phyloP scores from a whole-genome alignment of 2,329 filamentous ascomycete genomes.

The Ascochyta fabae region DNA sequence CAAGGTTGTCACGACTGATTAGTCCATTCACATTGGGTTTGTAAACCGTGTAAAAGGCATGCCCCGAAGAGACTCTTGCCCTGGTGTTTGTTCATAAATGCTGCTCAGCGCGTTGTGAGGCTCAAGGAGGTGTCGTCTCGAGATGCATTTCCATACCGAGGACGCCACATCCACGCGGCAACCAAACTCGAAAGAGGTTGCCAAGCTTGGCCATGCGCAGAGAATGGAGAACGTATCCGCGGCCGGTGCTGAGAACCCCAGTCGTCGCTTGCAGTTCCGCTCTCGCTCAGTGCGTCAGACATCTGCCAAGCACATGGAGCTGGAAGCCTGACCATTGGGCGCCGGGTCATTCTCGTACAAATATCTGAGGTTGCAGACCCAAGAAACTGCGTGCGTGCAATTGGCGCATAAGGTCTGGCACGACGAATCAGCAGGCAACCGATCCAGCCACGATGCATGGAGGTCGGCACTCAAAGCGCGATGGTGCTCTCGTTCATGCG shows the following conservation, averaged over 20 bases:
- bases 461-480: neutral
- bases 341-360: constrained; percentile 8
- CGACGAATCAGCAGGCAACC: neutral
- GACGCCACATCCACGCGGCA: constrained; percentile 3
- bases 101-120: neutral
- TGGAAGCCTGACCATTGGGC: neutral
- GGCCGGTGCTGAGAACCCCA: constrained; percentile 8
- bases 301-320: constrained; percentile 1
- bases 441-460: neutral
- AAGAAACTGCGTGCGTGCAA: neutral
- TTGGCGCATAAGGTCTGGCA: neutral
- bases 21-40: neutral
- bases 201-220: constrained; percentile 3
- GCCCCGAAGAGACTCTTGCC: neutral
- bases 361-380: neutral
- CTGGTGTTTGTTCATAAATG: neutral
- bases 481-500: neutral
- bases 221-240: constrained; percentile 14
- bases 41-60: neutral
- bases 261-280: neutral
- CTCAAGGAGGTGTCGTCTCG: constrained; percentile 10
- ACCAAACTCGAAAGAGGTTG: neutral
- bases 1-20: neutral
- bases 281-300: neutral
- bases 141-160: neutral